Base-by-base conservation (phyloP, 305 asterid genomes). In the Fraxinus floribunda region DNA sequence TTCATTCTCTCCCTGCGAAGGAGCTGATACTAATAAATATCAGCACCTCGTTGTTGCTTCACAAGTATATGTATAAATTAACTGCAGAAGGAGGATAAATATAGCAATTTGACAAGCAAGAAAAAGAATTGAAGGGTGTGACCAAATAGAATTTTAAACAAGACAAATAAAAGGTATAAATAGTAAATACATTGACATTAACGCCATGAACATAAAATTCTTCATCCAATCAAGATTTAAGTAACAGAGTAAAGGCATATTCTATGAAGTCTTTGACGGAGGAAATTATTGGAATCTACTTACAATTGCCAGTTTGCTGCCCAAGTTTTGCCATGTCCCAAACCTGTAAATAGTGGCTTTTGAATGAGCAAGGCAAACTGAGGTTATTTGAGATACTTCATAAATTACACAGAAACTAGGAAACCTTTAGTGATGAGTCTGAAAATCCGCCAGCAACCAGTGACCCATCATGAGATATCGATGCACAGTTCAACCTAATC, bases 241-340 rank as follows among this genome's bases (percentile, higher is more conserved):
- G 35, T 22, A 66, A 66, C 73, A 66, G 36, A 66, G 5, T 30
- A 71, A 78, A 39, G 38, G 38, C 55, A 44, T 60, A 49, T 52
- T 22, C 32, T 35, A 49, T 20, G 8, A 11, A 78, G 30, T 24
- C 44, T n/a, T 35, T 81, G 26, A 6, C 78, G 26, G 75, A 79
- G 55, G 80, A 80, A 79, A 68, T 60, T 13, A 66, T 1, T 57
- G 16, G 55, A 62, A 85, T 73, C 73, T 78, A 88, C 93, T 89
- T 89, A 92, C 98, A 84, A 79, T 84, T 81, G 82, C 86, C 93
- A 88, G 86, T 83, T 84, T 84, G 94, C 80, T 93, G 98, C 85
- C 98, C 99, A 85, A 96, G 94, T 89, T 92, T 94, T 82, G 98
- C 94, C 96, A 96, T 94, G 89, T 96, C 99, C 99, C 99, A 96